Conservation (phyloP, 2,329 filamentous ascomycete genomes). For the Uncinocarpus reesii region DNA sequence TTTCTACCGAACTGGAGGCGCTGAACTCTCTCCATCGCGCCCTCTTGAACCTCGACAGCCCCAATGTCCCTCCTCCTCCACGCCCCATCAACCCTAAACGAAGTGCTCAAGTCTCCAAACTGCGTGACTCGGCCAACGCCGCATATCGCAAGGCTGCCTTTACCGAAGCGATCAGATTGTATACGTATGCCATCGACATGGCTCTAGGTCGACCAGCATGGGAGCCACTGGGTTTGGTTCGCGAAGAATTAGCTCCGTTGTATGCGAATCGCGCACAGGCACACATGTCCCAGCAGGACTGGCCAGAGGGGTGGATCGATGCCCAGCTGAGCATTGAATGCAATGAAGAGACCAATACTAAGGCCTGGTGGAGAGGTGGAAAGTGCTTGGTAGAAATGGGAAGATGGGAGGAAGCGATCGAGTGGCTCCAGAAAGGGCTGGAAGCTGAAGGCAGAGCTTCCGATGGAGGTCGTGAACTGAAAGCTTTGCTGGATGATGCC, state of each 20-base stretch:
- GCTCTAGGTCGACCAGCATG: constrained; percentile 69
- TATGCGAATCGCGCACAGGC: constrained; percentile 85
- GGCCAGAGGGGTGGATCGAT: constrained; percentile 79
- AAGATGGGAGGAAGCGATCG: constrained; percentile 65
- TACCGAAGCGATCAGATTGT: constrained; percentile 66
- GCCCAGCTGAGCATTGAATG: constrained; percentile 81
- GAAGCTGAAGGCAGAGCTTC: constrained; percentile 63
- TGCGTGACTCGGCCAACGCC: constrained; percentile 76
- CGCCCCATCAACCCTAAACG: constrained; percentile 90
- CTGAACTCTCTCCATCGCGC: constrained; percentile 69
- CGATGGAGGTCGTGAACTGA: constrained; percentile 43
- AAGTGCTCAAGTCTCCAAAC: constrained; percentile 74
- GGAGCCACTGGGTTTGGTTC: constrained; percentile 74
- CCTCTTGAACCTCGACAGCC: constrained; percentile 55
- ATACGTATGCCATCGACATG: constrained; percentile 84
- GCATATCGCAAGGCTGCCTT: constrained; percentile 70
- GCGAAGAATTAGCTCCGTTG: constrained; percentile 71
- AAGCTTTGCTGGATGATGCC: constrained; percentile 52
- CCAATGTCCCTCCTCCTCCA: constrained; percentile 69
- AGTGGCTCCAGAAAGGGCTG: constrained; percentile 65
- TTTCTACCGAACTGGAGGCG: constrained; percentile 49
- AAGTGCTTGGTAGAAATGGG: constrained; percentile 87
- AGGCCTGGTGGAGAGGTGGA: constrained; percentile 87
- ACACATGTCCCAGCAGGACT: constrained; percentile 69
- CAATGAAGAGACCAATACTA: constrained; percentile 75